phyloP scores from a whole-genome alignment of 2,329 filamentous ascomycete genomes.

The Claviceps africana region DNA sequence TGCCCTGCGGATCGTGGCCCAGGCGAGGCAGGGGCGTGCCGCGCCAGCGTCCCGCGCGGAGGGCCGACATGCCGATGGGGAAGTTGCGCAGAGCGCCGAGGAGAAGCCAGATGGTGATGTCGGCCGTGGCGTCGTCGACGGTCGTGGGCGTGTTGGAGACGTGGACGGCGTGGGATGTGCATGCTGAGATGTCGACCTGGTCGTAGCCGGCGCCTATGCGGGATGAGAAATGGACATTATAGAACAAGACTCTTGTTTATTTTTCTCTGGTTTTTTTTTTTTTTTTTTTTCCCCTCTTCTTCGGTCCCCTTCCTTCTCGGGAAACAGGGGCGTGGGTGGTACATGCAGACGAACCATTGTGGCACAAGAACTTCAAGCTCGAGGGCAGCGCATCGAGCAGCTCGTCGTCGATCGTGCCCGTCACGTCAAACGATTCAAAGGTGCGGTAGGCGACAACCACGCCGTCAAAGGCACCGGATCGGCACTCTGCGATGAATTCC shows the following conservation, averaged over 20 bases:
- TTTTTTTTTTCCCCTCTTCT: no score
- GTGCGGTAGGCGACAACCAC: conserved; percentile 56
- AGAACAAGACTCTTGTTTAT: no score
- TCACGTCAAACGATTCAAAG: conserved; percentile 48
- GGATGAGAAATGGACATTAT: no score
- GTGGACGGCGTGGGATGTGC: conserved; percentile 48
- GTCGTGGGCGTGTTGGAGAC: conserved; percentile 75
- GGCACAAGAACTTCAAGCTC: conserved; percentile 43
- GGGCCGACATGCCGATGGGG: conserved; percentile 47
- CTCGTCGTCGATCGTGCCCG: conserved; percentile 57
- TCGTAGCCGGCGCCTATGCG: conserved; percentile 66
- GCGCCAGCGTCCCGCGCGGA: conserved; percentile 56
- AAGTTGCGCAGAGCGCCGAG: conserved; percentile 67
- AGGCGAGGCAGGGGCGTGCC: conserved; percentile 37
- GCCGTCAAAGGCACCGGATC: conserved; percentile 50
- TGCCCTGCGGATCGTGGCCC: conserved; percentile 67
- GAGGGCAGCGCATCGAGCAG: conserved; percentile 44
- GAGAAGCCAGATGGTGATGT: conserved; percentile 67
- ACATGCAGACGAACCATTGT: conserved; percentile 43
- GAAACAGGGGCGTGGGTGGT: no score
- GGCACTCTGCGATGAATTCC: conserved; percentile 57
- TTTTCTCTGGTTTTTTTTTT: no score
- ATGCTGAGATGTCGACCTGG: conserved; percentile 60
- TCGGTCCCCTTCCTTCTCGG: no score
- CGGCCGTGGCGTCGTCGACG: conserved; percentile 72